Evolutionary conservation across 1,284 basidiomycete species (phyloP), one percentile per base, ranked within the genome.

Genomic region (Naganishia albida): DNA sequence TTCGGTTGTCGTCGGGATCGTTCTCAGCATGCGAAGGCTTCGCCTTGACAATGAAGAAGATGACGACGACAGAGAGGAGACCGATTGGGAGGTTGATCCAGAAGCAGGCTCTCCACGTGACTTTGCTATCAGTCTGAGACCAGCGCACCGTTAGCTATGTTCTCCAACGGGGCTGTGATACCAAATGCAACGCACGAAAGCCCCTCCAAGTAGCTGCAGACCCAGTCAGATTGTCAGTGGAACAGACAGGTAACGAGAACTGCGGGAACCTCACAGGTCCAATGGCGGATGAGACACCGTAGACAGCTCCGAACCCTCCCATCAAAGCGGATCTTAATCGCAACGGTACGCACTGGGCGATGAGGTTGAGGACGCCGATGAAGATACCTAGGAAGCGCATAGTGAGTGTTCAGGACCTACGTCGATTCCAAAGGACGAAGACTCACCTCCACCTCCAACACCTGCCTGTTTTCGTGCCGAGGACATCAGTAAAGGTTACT

Each of bases 71-170:
- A 8, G 80, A 75, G 60, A 73, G 65, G 50, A 65, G 70, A 28
- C 68, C 68, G 57, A 66, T 55, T 10, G 82, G 82, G 0, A 83
- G 74, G 72, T 83, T 82, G 74, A 83, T 82, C 73, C 77, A 81
- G 75, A 81, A 82, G 67, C 79, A 81, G 75, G 76, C 78, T 50
- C 82, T 71, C 82, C 82, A 83, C 0, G 76, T 74, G 39, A 80
- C 78, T 20, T 73, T 60, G 38, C 57, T 60, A 23, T 60, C 57
- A 15, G 57, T 60, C 57, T 60, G 23, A 18, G 25, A 2, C 25
- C 7, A 39, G 23, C 15, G 13, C 13, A 50, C 15, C 2, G 18
- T 23, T 18, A 42, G 43, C 13, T 10, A 6, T 1, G 20, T 7
- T 20, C 16, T 39, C 28, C 23, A 7, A 30, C 28, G 10, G 30